These are phyloP conservation scores for Barbarea vulgaris DNA, from an alignment of 345 rosid genomes.

Conservation along the genomic window DNA sequence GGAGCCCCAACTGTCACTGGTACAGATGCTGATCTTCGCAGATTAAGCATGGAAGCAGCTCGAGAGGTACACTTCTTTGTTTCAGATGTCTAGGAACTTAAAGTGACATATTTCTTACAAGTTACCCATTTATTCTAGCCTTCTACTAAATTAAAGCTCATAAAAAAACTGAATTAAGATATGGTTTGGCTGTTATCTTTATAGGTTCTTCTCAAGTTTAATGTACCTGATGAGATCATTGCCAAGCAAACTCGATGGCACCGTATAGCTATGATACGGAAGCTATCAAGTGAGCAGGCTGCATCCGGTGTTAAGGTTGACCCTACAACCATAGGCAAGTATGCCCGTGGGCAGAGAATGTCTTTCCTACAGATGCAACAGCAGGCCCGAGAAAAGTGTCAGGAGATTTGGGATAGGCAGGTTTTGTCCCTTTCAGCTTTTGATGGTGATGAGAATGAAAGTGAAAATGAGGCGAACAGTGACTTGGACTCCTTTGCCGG, in stretches of 20 bases:
- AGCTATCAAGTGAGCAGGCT: conserved; percentile 99
- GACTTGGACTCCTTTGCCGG: conserved; percentile 99
- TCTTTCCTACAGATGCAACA: conserved; percentile 98
- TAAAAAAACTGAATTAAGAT: background rate
- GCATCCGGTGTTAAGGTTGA: conserved; percentile 94
- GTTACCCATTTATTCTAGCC: background rate
- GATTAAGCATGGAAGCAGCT: conserved; percentile 99
- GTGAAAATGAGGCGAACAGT: conserved; percentile 93
- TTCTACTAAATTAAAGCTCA: background rate
- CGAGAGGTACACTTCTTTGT: conserved; percentile 65
- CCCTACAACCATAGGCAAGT: conserved; percentile 88
- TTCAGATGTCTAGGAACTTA: conserved; percentile 24
- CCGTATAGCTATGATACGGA: conserved; percentile 97
- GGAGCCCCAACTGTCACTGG: conserved; percentile 95
- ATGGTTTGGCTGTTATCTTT: conserved; percentile 25
- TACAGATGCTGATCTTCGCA: conserved; percentile 98
- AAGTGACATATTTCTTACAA: conserved; percentile 20
- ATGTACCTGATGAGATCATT: conserved; percentile 86
- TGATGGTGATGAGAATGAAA: conserved; percentile 83
- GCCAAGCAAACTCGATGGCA: conserved; percentile 98
- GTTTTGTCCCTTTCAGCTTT: conserved; percentile 78
- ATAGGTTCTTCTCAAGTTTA: conserved; percentile 94
- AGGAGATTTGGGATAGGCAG: conserved; percentile 99
- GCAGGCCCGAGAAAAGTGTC: conserved; percentile 98
- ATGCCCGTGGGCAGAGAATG: conserved; percentile 99